A percentile compares a stretch with the other conserved stretches of the same genome.
Conservation (phyloP, 371 early-diverging fungal genomes). For the Lichtheimia hyalospora region DNA sequence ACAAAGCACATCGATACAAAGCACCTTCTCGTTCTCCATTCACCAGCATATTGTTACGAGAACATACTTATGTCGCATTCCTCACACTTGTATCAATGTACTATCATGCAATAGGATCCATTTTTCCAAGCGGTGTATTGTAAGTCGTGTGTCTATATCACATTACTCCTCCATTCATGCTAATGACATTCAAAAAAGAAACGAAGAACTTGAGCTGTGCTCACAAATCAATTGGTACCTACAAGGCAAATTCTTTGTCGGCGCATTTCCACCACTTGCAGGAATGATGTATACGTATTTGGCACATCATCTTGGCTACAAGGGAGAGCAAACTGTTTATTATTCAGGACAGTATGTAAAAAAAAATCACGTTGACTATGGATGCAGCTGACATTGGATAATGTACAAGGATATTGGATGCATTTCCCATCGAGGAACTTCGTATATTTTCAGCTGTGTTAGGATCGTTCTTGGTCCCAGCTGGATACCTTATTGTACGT, state of each 20-base stretch:
- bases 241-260: slow-evolving; percentile 42
- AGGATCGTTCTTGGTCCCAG: slow-evolving; percentile 28
- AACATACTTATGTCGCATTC: no score
- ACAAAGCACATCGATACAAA: no score
- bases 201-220: slow-evolving; percentile 24
- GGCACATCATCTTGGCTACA: slow-evolving; percentile 75
- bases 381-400: neutral
- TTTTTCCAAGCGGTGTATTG: no score
- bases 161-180: no score
- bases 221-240: slow-evolving; percentile 43
- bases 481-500: slow-evolving; percentile 29
- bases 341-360: slow-evolving; percentile 74
- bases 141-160: no score
- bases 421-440: slow-evolving; percentile 26
- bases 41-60: no score
- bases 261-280: slow-evolving; percentile 63
- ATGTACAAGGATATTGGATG: slow-evolving; percentile 17
- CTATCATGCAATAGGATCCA: no score
- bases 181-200: neutral
- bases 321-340: slow-evolving; percentile 81
- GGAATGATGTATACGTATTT: slow-evolving; percentile 83
- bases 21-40: no score
- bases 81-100: no score
- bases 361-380: no score
- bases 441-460: slow-evolving; percentile 26